Evolutionary conservation across 2,329 filamentous ascomycete species (phyloP).

Genomic region (Calonectria multiphialidica): DNA sequence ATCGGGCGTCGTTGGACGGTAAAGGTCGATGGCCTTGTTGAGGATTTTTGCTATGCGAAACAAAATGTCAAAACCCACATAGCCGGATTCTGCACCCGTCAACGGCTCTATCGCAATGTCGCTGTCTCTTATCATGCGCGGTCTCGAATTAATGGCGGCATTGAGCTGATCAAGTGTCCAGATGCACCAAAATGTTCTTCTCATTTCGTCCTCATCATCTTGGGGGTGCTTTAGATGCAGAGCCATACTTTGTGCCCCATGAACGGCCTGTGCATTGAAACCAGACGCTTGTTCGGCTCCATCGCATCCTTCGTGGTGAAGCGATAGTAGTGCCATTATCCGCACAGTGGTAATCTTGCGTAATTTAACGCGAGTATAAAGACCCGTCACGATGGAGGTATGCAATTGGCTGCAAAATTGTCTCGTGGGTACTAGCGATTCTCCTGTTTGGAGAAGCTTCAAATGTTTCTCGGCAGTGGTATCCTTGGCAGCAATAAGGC

Average conservation of each 20-base stretch:
- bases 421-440: neutral
- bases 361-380: neutral
- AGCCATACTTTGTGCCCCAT: slow-evolving; percentile 1
- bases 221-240: neutral
- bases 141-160: slow-evolving; percentile 12
- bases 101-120: slow-evolving; percentile 4
- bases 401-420: neutral
- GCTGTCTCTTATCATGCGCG: neutral
- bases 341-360: neutral
- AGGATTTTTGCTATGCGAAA: slow-evolving; percentile 4
- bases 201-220: neutral
- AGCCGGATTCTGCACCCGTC: neutral
- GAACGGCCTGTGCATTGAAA: neutral
- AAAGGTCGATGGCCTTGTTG: slow-evolving; percentile 7
- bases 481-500: slow-evolving; percentile 9
- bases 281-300: slow-evolving; percentile 10
- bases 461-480: neutral
- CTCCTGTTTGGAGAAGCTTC: neutral
- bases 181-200: slow-evolving; percentile 9
- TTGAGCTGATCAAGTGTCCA: slow-evolving; percentile 14
- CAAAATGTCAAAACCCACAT: neutral
- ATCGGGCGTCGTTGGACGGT: neutral
- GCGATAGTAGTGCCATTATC: neutral
- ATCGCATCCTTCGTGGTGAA: slow-evolving; percentile 9
- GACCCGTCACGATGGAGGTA: neutral